Conservation (phyloP, 1,139 yeast genomes). For the Suzukiozyma palmioleophila region DNA sequence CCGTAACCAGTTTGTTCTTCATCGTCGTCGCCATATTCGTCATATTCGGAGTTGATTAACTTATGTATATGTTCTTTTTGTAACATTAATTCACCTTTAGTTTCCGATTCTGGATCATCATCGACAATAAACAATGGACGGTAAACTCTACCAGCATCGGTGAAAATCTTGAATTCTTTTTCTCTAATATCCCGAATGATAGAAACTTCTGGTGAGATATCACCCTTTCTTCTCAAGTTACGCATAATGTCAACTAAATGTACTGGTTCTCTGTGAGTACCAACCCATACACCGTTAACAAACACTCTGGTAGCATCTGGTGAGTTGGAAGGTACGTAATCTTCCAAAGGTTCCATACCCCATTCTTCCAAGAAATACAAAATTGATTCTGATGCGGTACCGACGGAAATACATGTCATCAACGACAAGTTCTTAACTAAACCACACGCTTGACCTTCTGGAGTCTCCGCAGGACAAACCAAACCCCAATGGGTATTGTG, state of each 20-base stretch:
- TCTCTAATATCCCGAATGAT: slow-evolving; percentile 96
- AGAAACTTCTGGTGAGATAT: slow-evolving; percentile 93
- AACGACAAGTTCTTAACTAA: slow-evolving; percentile 91
- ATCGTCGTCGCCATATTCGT: slow-evolving; percentile 58
- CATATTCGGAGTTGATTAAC: slow-evolving; percentile 60
- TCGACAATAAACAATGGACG: slow-evolving; percentile 91
- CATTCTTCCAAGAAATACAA: slow-evolving; percentile 92
- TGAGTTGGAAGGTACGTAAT: slow-evolving; percentile 88
- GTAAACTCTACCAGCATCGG: slow-evolving; percentile 98
- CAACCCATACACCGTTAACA: slow-evolving; percentile 99
- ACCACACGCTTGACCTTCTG: slow-evolving; percentile 99
- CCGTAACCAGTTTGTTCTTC: slow-evolving; percentile 57
- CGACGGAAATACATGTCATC: slow-evolving; percentile 97
- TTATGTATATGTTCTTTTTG: slow-evolving; percentile 79
- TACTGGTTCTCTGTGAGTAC: slow-evolving; percentile 96
- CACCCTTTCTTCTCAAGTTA: slow-evolving; percentile 90
- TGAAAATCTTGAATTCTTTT: slow-evolving; percentile 89
- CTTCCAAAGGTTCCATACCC: slow-evolving; percentile 99
- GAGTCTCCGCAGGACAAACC: slow-evolving; percentile 99
- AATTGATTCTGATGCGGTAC: slow-evolving; percentile 95
- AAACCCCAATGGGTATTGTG: slow-evolving; percentile 99
- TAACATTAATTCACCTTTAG: slow-evolving; percentile 75
- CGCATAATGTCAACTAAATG: slow-evolving; percentile 87
- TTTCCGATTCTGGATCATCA: slow-evolving; percentile 73
- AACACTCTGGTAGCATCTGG: slow-evolving; percentile 93